A percentile compares a stretch with the other conserved stretches of the same genome.
Evolutionary conservation across 805 yeast genomes (phyloP).

Genomic region (Ogataea dorogensis): DNA sequence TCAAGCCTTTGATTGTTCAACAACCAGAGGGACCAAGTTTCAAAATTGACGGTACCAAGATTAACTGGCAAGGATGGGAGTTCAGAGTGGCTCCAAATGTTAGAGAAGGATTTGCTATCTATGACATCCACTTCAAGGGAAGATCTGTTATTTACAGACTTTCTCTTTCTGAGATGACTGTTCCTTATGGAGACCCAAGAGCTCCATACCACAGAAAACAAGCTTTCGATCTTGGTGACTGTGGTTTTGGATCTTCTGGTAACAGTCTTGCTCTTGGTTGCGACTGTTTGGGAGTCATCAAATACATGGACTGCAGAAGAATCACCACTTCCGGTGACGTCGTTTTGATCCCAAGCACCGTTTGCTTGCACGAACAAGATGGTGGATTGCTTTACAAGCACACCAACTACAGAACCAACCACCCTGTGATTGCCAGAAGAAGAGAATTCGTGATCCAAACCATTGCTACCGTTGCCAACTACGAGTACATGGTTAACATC

Average conservation of each 20-base stretch:
- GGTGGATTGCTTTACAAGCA: constrained; percentile 77
- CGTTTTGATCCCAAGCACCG: constrained; percentile 59
- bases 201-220: constrained; percentile 83
- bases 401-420: constrained; percentile 70
- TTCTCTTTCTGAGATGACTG: constrained; percentile 80
- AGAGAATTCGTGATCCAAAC: constrained; percentile 79
- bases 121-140: constrained; percentile 72
- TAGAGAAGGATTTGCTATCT: constrained; percentile 77
- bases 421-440: constrained; percentile 72
- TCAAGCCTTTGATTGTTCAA: constrained; percentile 64
- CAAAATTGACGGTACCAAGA: constrained; percentile 54
- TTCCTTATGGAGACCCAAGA: constrained; percentile 84
- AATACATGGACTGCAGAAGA: constrained; percentile 64
- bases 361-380: constrained; percentile 81
- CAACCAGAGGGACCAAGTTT: constrained; percentile 86
- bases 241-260: constrained; percentile 76
- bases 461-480: constrained; percentile 81
- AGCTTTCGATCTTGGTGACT: constrained; percentile 83
- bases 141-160: constrained; percentile 73
- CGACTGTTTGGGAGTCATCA: constrained; percentile 78
- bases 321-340: constrained; percentile 61
- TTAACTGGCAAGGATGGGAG: constrained; percentile 84
- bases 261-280: constrained; percentile 71
- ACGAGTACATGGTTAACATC: constrained; percentile 72
- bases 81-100: constrained; percentile 67